Conservation (phyloP, 192 early-diverging fungal species). For the Backusella macrospora region DNA sequence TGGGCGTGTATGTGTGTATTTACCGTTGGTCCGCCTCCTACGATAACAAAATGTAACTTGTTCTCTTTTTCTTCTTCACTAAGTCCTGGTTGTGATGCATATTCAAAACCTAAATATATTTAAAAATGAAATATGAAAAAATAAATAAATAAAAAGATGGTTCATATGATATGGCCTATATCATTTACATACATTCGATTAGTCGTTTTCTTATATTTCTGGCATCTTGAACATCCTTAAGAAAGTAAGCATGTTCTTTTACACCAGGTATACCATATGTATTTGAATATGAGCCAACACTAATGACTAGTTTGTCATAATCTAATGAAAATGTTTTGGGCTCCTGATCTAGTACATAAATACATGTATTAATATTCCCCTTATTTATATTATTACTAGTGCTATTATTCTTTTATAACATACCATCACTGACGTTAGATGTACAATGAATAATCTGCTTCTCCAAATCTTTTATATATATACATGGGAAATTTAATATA, state of each 20-base stretch:
- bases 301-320: slow-evolving; percentile 85
- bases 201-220: slow-evolving; percentile 79
- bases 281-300: slow-evolving; percentile 79
- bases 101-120: slow-evolving; percentile 58
- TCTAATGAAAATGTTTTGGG: slow-evolving; percentile 53
- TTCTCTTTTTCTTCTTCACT: slow-evolving; percentile 64
- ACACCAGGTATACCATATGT: slow-evolving; percentile 88
- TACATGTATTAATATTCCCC: neutral
- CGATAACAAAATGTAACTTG: slow-evolving; percentile 80
- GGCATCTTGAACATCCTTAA: slow-evolving; percentile 87
- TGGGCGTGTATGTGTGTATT: neutral
- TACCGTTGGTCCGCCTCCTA: slow-evolving; percentile 88
- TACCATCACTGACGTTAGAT: slow-evolving; percentile 41
- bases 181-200: slow-evolving; percentile 60
- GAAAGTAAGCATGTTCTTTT: slow-evolving; percentile 79
- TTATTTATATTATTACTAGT: neutral
- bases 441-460: slow-evolving; percentile 46
- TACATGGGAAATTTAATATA: neutral
- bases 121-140: neutral
- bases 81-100: slow-evolving; percentile 68
- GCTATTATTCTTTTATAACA: neutral
- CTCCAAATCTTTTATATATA: slow-evolving; percentile 39
- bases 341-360: neutral
- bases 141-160: neutral
- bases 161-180: neutral